Percentiles rank a stretch among this genome's conserved stretches.
phyloP scores from a whole-genome alignment of 495 filamentous ascomycete genomes.

The Hypomontagnella submonticulosa region DNA sequence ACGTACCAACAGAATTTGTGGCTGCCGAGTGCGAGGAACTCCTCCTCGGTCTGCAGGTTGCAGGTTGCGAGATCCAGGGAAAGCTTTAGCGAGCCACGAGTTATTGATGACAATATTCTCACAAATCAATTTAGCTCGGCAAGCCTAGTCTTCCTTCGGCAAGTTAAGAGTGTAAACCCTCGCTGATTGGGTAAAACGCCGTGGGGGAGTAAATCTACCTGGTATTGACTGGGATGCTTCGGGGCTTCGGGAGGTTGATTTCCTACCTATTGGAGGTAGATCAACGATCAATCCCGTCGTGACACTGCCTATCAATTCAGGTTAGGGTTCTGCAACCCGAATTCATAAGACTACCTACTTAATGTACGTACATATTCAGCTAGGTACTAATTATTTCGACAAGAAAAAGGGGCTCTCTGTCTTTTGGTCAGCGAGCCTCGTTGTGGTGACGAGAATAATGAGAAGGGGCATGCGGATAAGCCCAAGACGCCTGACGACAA shows the following conservation, averaged over 20 bases:
- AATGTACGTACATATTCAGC: no score
- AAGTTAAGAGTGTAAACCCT: conserved; percentile 21
- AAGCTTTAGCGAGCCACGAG: conserved; percentile 13
- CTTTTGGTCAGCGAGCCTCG: conserved; percentile 26
- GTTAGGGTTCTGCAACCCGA: conserved; percentile 17
- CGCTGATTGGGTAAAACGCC: conserved; percentile 26
- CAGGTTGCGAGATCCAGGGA: conserved; percentile 1
- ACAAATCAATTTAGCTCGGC: conserved; percentile 36
- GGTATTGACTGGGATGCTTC: conserved; percentile 27
- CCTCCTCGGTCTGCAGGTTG: no score
- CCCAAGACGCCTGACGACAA: conserved; percentile 26
- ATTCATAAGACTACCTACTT: conserved; percentile 14
- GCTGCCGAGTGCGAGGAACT: no score
- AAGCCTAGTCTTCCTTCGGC: conserved; percentile 34
- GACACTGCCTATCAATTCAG: conserved; percentile 11
- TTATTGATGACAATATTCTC: conserved; percentile 42
- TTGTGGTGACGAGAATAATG: conserved; percentile 11
- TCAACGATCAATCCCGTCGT: conserved; percentile 30
- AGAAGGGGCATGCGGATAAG: conserved; percentile 30
- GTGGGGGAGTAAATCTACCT: conserved; percentile 32
- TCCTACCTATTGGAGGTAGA: conserved; percentile 32
- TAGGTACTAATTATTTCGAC: neutral
- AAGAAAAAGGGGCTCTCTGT: conserved; percentile 23
- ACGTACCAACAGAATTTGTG: no score
- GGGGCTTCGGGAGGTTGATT: conserved; percentile 39